Evolutionary conservation across 345 rosid species (phyloP).

Genomic region (Gossypium australe): DNA sequence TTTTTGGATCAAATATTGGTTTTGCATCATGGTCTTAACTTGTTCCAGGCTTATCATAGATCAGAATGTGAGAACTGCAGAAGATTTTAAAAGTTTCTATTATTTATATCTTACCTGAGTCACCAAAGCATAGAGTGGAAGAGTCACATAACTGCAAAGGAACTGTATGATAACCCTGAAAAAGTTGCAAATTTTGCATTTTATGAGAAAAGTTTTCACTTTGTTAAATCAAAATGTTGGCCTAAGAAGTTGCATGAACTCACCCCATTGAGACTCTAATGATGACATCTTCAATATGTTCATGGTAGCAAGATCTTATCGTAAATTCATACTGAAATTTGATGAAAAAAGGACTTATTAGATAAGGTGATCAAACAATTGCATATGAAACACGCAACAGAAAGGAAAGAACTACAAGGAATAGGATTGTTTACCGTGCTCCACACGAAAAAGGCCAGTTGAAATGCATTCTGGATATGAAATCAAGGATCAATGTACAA

Average conservation of each 20-base stretch:
- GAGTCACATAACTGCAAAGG: constrained; percentile 88
- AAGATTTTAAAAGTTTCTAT: background rate
- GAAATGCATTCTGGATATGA: constrained; percentile 76
- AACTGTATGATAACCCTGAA: constrained; percentile 74
- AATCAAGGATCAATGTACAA: constrained; percentile 1
- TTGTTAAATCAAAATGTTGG: background rate
- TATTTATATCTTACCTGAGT: constrained; percentile 54
- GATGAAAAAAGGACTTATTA: background rate
- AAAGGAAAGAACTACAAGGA: background rate
- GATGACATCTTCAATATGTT: constrained; percentile 39
- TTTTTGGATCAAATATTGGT: background rate
- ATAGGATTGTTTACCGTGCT: constrained; percentile 42
- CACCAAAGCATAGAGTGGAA: constrained; percentile 94
- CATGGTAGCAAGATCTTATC: constrained; percentile 56
- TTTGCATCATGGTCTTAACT: background rate
- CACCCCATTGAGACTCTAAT: constrained; percentile 82
- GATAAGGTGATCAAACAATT: background rate
- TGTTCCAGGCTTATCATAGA: background rate
- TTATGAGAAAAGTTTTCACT: background rate
- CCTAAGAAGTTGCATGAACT: constrained; percentile 15
- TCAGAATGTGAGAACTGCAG: background rate
- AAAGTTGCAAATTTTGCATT: background rate
- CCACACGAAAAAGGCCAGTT: constrained; percentile 82
- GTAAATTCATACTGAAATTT: constrained; percentile 53
- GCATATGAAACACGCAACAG: too few species aligned